phyloP scores from a whole-genome alignment of 345 rosid genomes.

The Eucalyptus sideroxylon region DNA sequence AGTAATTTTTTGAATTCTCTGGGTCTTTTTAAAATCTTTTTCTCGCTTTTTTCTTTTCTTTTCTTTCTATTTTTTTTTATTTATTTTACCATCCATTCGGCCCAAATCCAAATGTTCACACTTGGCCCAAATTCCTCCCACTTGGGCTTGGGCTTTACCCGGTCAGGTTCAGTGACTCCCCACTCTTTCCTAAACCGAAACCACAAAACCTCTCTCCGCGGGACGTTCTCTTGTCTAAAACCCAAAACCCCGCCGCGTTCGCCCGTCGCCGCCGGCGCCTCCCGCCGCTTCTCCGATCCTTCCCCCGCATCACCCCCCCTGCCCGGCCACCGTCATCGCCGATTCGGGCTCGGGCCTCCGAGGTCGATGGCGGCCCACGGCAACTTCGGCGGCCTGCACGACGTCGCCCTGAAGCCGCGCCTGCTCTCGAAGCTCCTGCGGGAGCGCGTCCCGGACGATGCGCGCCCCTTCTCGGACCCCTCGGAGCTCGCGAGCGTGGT shows the following conservation, averaged over 20 bases:
- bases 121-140: neutral
- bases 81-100: neutral
- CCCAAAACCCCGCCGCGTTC: neutral
- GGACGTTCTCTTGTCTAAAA: neutral
- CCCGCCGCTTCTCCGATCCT: neutral
- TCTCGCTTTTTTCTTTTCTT: neutral
- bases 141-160: neutral
- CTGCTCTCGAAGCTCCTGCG: constrained; percentile 38
- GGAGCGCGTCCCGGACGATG: constrained; percentile 49
- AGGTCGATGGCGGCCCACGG: constrained; percentile 25
- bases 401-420: constrained; percentile 42
- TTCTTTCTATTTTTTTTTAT: accelerated
- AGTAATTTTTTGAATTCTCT: neutral
- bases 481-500: constrained; percentile 31
- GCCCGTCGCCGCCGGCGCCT: neutral
- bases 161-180: neutral
- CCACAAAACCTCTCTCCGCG: neutral
- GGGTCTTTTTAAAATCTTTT: neutral
- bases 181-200: neutral
- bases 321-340: neutral
- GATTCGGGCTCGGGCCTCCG: neutral
- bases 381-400: constrained; percentile 32
- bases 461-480: constrained; percentile 24
- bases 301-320: neutral
- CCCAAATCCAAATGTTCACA: neutral